These are phyloP conservation scores for Neoascochyta sp. DNA, from an alignment of 2,329 filamentous ascomycete genomes.

Conservation along the genomic window DNA sequence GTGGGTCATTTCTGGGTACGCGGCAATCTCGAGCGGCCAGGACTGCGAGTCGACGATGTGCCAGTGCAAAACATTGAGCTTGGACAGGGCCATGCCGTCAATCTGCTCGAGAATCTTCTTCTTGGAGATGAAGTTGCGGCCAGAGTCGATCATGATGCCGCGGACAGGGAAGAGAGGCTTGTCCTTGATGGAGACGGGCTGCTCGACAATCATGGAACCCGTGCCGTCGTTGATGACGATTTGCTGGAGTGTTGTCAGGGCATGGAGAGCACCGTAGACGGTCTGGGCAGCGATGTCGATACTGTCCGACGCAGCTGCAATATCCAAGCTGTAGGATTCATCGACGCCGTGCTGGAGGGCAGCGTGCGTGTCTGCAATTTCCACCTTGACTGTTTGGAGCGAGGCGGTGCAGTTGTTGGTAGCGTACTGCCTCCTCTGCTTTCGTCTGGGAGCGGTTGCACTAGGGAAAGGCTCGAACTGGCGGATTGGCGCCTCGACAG, in stretches of 20 bases:
- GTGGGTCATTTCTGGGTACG: conserved; percentile 52
- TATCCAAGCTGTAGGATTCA: conserved; percentile 53
- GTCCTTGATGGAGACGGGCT: conserved; percentile 52
- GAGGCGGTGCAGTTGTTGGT: conserved; percentile 24
- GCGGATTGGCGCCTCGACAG: conserved; percentile 51
- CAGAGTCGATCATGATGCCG: conserved; percentile 55
- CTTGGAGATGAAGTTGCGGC: conserved; percentile 53
- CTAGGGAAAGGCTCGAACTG: conserved; percentile 53
- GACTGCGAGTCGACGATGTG: conserved; percentile 55
- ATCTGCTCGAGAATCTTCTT: conserved; percentile 54
- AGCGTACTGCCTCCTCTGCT: conserved; percentile 19
- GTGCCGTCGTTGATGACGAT: conserved; percentile 49
- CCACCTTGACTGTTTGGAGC: conserved; percentile 46
- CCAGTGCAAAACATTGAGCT: conserved; percentile 58
- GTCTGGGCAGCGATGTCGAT: conserved; percentile 50
- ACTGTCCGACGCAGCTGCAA: conserved; percentile 39
- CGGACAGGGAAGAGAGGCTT: conserved; percentile 52
- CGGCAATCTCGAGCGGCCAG: conserved; percentile 51
- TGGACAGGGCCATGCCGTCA: conserved; percentile 54
- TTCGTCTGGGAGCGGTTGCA: conserved; percentile 22
- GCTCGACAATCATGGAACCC: conserved; percentile 49
- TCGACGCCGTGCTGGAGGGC: conserved; percentile 55
- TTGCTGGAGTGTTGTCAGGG: conserved; percentile 57
- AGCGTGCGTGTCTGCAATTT: conserved; percentile 45
- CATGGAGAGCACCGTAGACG: conserved; percentile 54